Base-by-base conservation (phyloP, 1,284 basidiomycete species). In the Microbotryum saponariae region DNA sequence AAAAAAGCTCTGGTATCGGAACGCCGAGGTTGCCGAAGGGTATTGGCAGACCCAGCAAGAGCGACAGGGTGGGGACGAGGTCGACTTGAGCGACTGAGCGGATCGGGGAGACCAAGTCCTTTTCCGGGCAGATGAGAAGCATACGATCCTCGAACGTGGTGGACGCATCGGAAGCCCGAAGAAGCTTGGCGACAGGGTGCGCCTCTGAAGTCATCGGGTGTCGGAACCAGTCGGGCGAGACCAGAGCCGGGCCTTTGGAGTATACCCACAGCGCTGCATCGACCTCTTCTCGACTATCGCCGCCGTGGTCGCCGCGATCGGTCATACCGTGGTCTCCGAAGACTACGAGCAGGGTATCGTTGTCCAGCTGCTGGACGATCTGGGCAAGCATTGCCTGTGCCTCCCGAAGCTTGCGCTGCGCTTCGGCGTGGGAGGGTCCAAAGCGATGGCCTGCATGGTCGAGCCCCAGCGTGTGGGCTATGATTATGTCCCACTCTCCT, bases 251-350 rank as follows among this genome's bases (percentile, higher is more conserved):
- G 1, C 72, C 70, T 65, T 78, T 79, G n/a, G 88, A 90, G 77
- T 97, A 98, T 48, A 97, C 78, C 93, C 94, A 98, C 31, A 96
- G 76, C 0, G 82, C 92, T 1, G 91, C 81, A 6, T 89, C 87
- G 0, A 91, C 89, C 72, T 99, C 96, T 27, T 88, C 82, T 18
- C 82, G 80, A 0, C 86, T 86, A 72, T 97, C 96, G 2, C 96
- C 94, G 0, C 94, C 94, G 71, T 98, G 94, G 70, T 99, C 94
- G 9, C 96, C 96, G 42, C 87, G 83, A 52, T 83, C 79, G 73
- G 97, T 93, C 96, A 98, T 98, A 0, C 96, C 94, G 73, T 98
- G 96, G 73, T 98, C 94, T 1, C 96, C 96, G 9, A 98, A 80
- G 2, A 99, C 82, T 51, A 99, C 82, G 2, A 99, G 80, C 0